Evolutionary conservation across 805 yeast species (phyloP).

Genomic region (Maudiozyma serrabonitensis): DNA sequence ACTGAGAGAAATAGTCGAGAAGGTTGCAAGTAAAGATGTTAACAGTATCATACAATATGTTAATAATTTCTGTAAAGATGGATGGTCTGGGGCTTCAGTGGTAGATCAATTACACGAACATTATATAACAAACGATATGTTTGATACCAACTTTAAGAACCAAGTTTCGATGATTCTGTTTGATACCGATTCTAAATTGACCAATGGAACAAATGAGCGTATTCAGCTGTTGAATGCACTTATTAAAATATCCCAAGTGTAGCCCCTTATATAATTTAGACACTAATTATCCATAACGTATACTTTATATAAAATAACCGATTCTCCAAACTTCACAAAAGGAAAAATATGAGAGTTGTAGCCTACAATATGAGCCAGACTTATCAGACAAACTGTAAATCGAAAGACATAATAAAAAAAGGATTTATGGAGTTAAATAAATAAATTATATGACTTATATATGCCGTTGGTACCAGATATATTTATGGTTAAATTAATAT

Average conservation of each 20-base stretch:
- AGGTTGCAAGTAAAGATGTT: constrained; percentile 29
- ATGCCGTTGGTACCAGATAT: not conserved
- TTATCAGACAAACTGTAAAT: not conserved
- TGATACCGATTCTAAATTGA: constrained; percentile 62
- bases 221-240: constrained; percentile 65
- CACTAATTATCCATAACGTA: not conserved
- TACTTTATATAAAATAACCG: not conserved
- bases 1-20: constrained; percentile 34
- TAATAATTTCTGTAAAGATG: constrained; percentile 47
- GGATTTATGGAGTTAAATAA: not conserved
- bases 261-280: not conserved
- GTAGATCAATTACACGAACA: constrained; percentile 62
- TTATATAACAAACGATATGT: constrained; percentile 45
- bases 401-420: not conserved
- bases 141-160: constrained; percentile 49
- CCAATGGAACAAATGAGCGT: constrained; percentile 85
- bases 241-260: constrained; percentile 37
- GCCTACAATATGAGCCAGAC: too few relatives aligned
- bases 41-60: constrained; percentile 34
- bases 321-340: not conserved
- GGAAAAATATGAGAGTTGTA: too few relatives aligned
- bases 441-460: not conserved
- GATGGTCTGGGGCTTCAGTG: constrained; percentile 73
- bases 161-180: constrained; percentile 55
- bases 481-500: not conserved